These are phyloP conservation scores for Solanum clarkiae DNA, from an alignment of 257 asterid genomes.

Conservation along the genomic window DNA sequence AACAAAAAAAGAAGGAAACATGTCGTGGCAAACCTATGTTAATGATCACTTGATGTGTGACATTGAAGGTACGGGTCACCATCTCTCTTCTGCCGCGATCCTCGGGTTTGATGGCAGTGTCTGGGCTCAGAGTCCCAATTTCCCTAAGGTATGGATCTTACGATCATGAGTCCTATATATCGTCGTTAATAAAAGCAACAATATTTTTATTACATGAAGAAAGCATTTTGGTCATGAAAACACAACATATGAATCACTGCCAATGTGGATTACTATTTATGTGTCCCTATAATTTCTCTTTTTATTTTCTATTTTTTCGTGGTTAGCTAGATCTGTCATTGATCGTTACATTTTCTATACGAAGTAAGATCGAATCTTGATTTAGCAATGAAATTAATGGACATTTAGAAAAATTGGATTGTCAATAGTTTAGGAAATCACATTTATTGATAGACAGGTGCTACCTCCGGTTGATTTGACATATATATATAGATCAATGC, in stretches of 20 bases:
- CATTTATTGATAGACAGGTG: neutral
- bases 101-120: slow-evolving; percentile 44
- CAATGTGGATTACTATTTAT: neutral
- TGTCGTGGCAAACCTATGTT: slow-evolving; percentile 60
- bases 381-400: neutral
- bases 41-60: slow-evolving; percentile 56
- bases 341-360: neutral
- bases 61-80: slow-evolving; percentile 34
- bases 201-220: no score
- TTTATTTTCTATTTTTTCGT: neutral
- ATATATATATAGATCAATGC: neutral
- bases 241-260: neutral
- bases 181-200: neutral
- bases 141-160: slow-evolving; percentile 21
- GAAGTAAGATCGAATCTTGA: neutral
- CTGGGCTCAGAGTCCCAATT: slow-evolving; percentile 51
- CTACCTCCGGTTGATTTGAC: neutral
- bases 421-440: neutral
- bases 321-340: neutral
- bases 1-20: neutral
- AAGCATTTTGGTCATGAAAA: neutral
- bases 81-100: slow-evolving; percentile 44
- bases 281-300: neutral
- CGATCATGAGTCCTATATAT: neutral
- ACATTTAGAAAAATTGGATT: neutral